Evolutionary conservation across 768 basidiomycete species (phyloP), one percentile per base, ranked within the genome.

Genomic region (Termitomyces sp.): DNA sequence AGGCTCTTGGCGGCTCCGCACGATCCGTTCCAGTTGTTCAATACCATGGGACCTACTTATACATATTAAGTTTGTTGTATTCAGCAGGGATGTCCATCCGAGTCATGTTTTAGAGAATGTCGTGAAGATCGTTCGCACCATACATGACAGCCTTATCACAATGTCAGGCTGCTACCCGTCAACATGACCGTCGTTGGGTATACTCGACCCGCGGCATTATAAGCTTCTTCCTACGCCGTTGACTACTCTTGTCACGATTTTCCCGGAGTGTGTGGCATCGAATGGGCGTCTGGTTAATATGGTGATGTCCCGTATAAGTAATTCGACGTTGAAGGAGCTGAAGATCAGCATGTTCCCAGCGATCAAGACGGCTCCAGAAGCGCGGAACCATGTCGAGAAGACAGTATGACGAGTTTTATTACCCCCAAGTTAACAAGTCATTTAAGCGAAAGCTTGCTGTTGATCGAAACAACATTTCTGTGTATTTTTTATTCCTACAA

Each of bases 31-130:
- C 8, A 1, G 6, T 6, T 37, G 31, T 17, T 10, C 21, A 34
- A 50, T 19, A 2, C 43, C 52, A 11, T 61, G 56, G 56, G 21
- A 23, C 2, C 2, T n/a, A 7, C 31, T 61, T 40, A 61, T 56
- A 1, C 60, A 58, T n/a, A 6, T 61, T 32, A 44, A 55, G 32
- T n/a, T n/a, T n/a, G n/a, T n/a, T n/a, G n/a, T n/a, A n/a, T n/a
- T n/a, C n/a, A n/a, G n/a, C n/a, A n/a, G n/a, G n/a, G n/a, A n/a
- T n/a, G n/a, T n/a, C n/a, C n/a, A n/a, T n/a, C n/a, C n/a, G n/a
- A n/a, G n/a, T n/a, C n/a, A n/a, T n/a, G n/a, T n/a, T n/a, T n/a
- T n/a, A n/a, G n/a, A n/a, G n/a, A n/a, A n/a, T n/a, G n/a, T n/a
- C n/a, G n/a, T n/a, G n/a, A n/a, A n/a, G n/a, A n/a, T n/a, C n/a